Percentiles rank a stretch among this genome's conserved stretches.
These are phyloP conservation scores for Rhodotorula sp. DNA, from an alignment of 1,284 basidiomycete genomes.

Conservation along the genomic window DNA sequence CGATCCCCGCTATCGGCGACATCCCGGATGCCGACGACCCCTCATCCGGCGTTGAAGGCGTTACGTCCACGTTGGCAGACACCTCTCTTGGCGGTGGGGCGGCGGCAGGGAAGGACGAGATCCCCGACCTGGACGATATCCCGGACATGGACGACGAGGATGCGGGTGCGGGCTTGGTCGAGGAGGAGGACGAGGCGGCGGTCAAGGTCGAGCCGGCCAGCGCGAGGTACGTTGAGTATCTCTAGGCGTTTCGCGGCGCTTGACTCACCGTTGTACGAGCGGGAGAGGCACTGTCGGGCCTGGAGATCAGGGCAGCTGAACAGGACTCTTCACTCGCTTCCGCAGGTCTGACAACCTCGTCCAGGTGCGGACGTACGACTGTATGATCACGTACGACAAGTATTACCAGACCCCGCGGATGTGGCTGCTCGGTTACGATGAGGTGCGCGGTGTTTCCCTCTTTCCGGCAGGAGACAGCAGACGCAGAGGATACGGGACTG, in stretches of 20 bases:
- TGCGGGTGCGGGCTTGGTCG: slow-evolving; percentile 65
- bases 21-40: slow-evolving; percentile 70
- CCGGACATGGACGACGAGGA: slow-evolving; percentile 80
- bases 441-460: slow-evolving; percentile 59
- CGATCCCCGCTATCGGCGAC: slow-evolving; percentile 63
- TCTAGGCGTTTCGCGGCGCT: too few relatives aligned
- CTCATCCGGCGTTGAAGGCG: not conserved
- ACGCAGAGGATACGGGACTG: not conserved
- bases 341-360: slow-evolving; percentile 70
- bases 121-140: slow-evolving; percentile 79
- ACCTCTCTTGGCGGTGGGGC: slow-evolving; percentile 41
- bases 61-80: slow-evolving; percentile 8
- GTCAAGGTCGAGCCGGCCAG: slow-evolving; percentile 50
- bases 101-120: slow-evolving; percentile 46
- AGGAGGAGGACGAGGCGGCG: slow-evolving; percentile 73
- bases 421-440: slow-evolving; percentile 93
- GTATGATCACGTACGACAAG: slow-evolving; percentile 99
- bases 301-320: too few relatives aligned
- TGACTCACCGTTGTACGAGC: too few relatives aligned
- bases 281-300: too few relatives aligned
- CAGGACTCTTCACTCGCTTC: too few relatives aligned
- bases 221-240: not conserved
- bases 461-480: slow-evolving; percentile 43
- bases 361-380: slow-evolving; percentile 97
- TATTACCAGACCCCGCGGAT: slow-evolving; percentile 95